These are phyloP conservation scores for Polygonum maritimum DNA, from an alignment of 148 eudicot genomes.

Conservation along the genomic window DNA sequence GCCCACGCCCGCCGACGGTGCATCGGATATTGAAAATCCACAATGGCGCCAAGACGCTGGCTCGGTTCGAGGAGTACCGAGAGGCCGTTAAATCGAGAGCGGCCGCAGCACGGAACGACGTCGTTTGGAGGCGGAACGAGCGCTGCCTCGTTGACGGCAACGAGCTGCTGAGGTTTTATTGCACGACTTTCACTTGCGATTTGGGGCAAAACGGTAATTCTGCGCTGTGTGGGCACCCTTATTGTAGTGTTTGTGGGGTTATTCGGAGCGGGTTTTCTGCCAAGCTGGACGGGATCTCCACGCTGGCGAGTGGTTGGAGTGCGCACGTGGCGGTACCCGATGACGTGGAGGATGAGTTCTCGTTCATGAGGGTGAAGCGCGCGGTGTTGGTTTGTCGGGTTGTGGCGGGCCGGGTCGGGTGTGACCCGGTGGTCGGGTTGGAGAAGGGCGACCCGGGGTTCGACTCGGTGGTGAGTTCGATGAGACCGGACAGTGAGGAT, in stretches of 20 bases:
- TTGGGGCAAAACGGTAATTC: conserved; percentile 62
- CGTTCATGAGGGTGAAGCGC: conserved; percentile 62
- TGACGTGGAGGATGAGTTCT: conserved; percentile 72
- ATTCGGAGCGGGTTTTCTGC: conserved; percentile 66
- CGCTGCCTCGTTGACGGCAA: conserved; percentile 80
- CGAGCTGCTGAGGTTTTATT: conserved; percentile 63
- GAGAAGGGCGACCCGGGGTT: conserved; percentile 58
- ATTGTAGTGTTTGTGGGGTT: conserved; percentile 71
- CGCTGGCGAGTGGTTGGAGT: conserved; percentile 54
- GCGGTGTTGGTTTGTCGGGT: conserved; percentile 85
- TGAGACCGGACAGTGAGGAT: conserved; percentile 44
- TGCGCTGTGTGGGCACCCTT: conserved; percentile 41
- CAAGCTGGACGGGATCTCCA: conserved; percentile 73
- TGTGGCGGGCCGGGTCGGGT: conserved; percentile 76
- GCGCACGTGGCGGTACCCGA: conserved; percentile 64
- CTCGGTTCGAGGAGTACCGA: conserved; percentile 64
- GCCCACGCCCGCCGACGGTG: not conserved
- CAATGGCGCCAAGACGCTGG: conserved; percentile 36
- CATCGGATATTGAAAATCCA: conserved; percentile 63
- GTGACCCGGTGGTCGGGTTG: conserved; percentile 25
- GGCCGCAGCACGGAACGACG: conserved; percentile 17
- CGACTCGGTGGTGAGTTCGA: conserved; percentile 47
- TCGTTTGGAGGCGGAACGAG: conserved; percentile 29
- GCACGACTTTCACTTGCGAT: conserved; percentile 57
- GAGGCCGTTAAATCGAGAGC: conserved; percentile 49